These are phyloP conservation scores for Medicago ruthenica DNA, from an alignment of 306 rosid genomes.

Conservation along the genomic window DNA sequence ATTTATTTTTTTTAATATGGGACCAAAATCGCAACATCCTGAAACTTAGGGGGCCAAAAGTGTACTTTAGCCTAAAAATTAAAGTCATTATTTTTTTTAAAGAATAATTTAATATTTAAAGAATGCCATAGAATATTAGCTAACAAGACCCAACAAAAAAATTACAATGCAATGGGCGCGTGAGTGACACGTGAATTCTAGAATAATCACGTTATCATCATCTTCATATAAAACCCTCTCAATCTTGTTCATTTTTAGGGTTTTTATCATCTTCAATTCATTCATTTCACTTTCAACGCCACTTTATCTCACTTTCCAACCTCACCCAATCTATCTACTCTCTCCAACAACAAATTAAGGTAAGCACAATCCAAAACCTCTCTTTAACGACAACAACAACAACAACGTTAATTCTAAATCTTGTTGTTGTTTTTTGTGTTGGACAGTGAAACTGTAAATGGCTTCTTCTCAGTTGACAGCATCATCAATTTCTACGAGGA, in stretches of 20 bases:
- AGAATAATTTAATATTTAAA: too few species aligned
- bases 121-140: too few species aligned
- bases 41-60: too few species aligned
- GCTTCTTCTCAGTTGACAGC: constrained; percentile 80
- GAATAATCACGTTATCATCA: constrained; percentile 2
- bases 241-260: constrained; percentile 8
- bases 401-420: not conserved
- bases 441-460: constrained; percentile 51
- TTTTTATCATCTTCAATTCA: constrained; percentile 54
- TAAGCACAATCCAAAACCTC: not conserved
- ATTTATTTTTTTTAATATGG: too few species aligned
- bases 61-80: too few species aligned
- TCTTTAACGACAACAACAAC: not conserved
- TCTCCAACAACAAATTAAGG: constrained; percentile 11
- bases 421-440: not conserved
- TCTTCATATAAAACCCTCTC: constrained; percentile 19
- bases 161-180: not conserved
- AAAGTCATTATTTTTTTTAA: too few species aligned
- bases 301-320: not conserved
- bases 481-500: constrained; percentile 61
- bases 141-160: too few species aligned
- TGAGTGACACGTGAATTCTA: constrained; percentile 25
- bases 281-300: constrained; percentile 22
- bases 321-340: not conserved
- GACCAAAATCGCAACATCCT: too few species aligned